A percentile compares a stretch with the other conserved stretches of the same genome.
Evolutionary conservation across 208 protist genomes (phyloP).

Genomic region (Kentomonas sorsogonicus): DNA sequence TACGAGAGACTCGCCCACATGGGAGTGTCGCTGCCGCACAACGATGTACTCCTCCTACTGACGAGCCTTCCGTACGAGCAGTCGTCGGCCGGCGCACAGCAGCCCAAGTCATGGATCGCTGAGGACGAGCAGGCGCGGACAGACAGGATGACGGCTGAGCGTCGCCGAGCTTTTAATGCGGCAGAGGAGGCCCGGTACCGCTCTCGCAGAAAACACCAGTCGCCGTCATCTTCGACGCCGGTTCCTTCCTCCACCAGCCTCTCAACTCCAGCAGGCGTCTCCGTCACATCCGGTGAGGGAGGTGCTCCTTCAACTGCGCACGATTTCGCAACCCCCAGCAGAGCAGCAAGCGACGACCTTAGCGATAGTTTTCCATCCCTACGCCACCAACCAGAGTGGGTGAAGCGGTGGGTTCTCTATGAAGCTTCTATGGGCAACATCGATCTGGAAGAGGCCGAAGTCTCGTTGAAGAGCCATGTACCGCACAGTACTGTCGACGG

Average conservation of each 20-base stretch:
- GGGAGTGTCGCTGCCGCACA: slow-evolving; percentile 61
- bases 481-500: too few species aligned
- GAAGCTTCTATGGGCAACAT: slow-evolving; percentile 86
- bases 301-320: too few species aligned
- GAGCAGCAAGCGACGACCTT: not conserved
- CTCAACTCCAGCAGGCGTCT: too few species aligned
- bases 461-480: too few species aligned
- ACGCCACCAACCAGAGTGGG: slow-evolving; percentile 54
- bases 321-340: too few species aligned
- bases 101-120: slow-evolving; percentile 14
- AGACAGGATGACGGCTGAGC: slow-evolving; percentile 13
- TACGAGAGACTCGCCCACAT: slow-evolving; percentile 66
- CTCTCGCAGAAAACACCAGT: too few species aligned
- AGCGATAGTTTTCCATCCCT: slow-evolving; percentile 3
- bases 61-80: slow-evolving; percentile 76
- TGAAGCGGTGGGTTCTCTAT: slow-evolving; percentile 79
- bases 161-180: too few species aligned
- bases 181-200: too few species aligned
- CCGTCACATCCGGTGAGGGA: too few species aligned
- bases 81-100: slow-evolving; percentile 16
- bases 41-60: slow-evolving; percentile 63
- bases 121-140: slow-evolving; percentile 20
- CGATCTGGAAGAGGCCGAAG: too few species aligned
- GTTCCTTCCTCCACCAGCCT: too few species aligned
- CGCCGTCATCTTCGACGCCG: too few species aligned